Evolutionary conservation across 23 red algal genomes (phyloP), one percentile per base, ranked within the genome.

Genomic region (Chondrus crispus): DNA sequence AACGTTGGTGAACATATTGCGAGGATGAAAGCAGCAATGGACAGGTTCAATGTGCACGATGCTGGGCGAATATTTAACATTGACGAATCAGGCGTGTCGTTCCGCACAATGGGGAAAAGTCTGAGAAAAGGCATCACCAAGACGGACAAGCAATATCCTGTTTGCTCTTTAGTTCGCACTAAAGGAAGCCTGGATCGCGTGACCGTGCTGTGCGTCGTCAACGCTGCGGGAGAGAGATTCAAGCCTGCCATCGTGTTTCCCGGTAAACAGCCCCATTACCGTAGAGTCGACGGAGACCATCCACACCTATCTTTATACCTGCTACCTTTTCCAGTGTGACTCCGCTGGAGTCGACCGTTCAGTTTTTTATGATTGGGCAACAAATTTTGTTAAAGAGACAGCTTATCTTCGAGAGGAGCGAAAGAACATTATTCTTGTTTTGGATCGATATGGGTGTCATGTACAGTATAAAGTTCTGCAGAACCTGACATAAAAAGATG

Each of bases 191-290:
- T 87, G 29, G 49, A 91, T 48, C 12, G 46, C 19, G 87, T 81
- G 22, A 81, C 14, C 7, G 29, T 60, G 28, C 32, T 77, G 71
- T 33, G 33, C 32, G 43, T 62, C 22, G 68, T 90, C 26, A 52
- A 30, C 9, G 72, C 87, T 16, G 12, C 22, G n/a, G 74, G 87
- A 37, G 66, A 3, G 41, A 5, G 28, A 13, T 91, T 81, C 53
- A 91, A 82, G 22, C 74, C 49, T 14, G 57, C 37, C 16, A 51
- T 91, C 47, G 41, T 91, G 26, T 82, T 91, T 51, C 74, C 87
- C 46, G 46, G 87, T 20, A 81, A 64, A 37, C 26, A 48, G 9
- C 38, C 68, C 14, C 73, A 68, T 16, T 91, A 81, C 71, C 49
- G 74, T 6, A 33, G 8, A 19, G 37, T 81, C 16, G 19, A 66